A percentile compares a stretch with the other conserved stretches of the same genome.
Evolutionary conservation across 176 grass and related monocot species (phyloP).

Genomic region (Paspalum notatum): DNA sequence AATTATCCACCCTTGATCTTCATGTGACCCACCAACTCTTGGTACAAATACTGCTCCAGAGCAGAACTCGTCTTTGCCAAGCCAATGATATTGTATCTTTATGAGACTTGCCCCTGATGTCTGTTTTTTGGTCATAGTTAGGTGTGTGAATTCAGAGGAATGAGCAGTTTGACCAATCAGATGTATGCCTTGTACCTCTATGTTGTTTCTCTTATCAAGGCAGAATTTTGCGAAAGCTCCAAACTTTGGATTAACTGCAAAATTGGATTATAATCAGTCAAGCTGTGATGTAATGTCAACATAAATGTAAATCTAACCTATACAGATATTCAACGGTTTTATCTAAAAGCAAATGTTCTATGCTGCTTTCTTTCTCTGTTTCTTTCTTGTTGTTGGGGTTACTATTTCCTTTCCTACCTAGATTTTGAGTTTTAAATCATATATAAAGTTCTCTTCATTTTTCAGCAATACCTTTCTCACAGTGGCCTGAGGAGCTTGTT

Average conservation of each 20-base stretch:
- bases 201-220: conserved; percentile 32
- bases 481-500: conserved; percentile 27
- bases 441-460: background rate
- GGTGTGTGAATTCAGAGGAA: background rate
- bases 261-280: conserved; percentile 6
- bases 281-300: background rate
- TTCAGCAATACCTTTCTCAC: conserved; percentile 42
- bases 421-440: background rate
- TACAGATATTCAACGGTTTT: background rate
- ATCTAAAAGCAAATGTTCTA: background rate
- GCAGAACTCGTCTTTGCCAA: conserved; percentile 54
- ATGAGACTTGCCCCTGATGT: conserved; percentile 1
- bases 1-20: conserved; percentile 67
- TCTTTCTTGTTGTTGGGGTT: background rate
- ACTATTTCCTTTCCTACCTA: background rate
- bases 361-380: background rate
- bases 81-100: conserved; percentile 41
- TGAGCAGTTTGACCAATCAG: background rate
- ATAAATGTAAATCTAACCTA: background rate
- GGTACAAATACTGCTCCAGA: conserved; percentile 65
- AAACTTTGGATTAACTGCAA: conserved; percentile 53
- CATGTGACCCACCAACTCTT: conserved; percentile 48
- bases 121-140: conserved; percentile 11
- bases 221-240: conserved; percentile 53
- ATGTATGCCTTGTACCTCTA: conserved; percentile 34